Base-by-base conservation (phyloP, 2,329 filamentous ascomycete species). In the Ophioceras dolichostomum region DNA sequence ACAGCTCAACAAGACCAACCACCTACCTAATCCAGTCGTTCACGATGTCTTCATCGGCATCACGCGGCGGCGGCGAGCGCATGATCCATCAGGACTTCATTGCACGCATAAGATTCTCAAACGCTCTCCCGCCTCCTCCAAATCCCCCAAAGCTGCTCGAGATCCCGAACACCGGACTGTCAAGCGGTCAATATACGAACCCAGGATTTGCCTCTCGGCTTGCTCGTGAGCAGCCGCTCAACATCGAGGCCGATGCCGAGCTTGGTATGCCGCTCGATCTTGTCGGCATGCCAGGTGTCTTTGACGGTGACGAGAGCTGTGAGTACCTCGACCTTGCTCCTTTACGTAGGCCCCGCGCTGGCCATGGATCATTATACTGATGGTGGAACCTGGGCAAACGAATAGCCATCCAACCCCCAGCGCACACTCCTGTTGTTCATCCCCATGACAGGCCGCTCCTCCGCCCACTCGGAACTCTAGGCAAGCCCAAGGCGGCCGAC, bases 211-310 rank as follows among this genome's bases (percentile, higher is more conserved):
- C 88, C 21, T 91, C 88, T 32, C 79, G 86, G 45, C 67, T 98
- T 48, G 86, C 84, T 14, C 73, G 89, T 52, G 87, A 94, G 53
- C 91, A 96, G 64, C 84, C 89, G 37, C 68, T 94, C 34, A 96
- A 95, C 54, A 91, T 98, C 43, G 91, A 98, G 61, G 87, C 87
- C 21, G 91, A 98, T 73, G 91, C 88, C 8, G 91, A 98, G 65
- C 73, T 96, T 49, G 91, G 91, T 40, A 96, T 98, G 91, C 87
- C 88, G 41, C 77, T 98, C 54, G 89, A 96, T 57, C 64, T 98
- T 48, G 83, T 96, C 40, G 91, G 91, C 51, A 85, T 96, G 64
- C 89, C 89, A 6, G 87, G 88, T 21, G 79, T 96, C 40, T 95
- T 96, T 53, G 80, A 96, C 51, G 89, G 88, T 41, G 87, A 96